Evolutionary conservation across 2,329 filamentous ascomycete species (phyloP), one percentile per base, ranked within the genome.

Genomic region (Trichophyton simii): DNA sequence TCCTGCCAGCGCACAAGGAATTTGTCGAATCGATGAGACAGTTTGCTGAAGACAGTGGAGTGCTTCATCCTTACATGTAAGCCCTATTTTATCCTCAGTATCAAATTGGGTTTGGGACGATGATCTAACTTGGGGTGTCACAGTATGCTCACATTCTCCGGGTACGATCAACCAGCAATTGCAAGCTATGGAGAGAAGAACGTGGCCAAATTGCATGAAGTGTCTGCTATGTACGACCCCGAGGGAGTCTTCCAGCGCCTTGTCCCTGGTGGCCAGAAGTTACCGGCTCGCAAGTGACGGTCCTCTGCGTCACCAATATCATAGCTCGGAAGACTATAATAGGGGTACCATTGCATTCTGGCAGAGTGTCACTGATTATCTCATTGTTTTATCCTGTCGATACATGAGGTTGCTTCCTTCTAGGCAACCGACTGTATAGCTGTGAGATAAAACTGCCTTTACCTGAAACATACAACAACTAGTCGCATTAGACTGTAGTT

Each of bases 131-230:
- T 7, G n/a, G 22, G 18, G 8, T 31, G 31, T 5, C 4, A 31
- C 50, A 62, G 58, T 8, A 57, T 60, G 57, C 38, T 62, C 38
- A 62, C 58, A n/a, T 62, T 55, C 58, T 46, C 36, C n/a, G 58
- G 41, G n/a, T 60, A 60, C 20, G 52, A 57, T 41, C 61, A 62
- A 41, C 44, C 46, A 38, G 57, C 61, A 6, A 59, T 62, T 15
- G 58, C 57, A 31, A 62, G 61, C 48, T 63, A 63, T 31, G 61
- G 61, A 13, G 28, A 5, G 13, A 46, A 58, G 59, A 63, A 60
- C 28, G 58, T 63, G 3, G 58, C 44, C 8, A 63, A 44, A 41
- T 31, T 63, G 7, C n/a, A 50, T 11, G 11, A 15, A 11, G 54
- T 63, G 1, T 9, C 48, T 42, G 25, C 34, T 36, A 20, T 58